These are phyloP conservation scores for Tubosaeta sp. DNA, from an alignment of 768 basidiomycete genomes.

Conservation along the genomic window DNA sequence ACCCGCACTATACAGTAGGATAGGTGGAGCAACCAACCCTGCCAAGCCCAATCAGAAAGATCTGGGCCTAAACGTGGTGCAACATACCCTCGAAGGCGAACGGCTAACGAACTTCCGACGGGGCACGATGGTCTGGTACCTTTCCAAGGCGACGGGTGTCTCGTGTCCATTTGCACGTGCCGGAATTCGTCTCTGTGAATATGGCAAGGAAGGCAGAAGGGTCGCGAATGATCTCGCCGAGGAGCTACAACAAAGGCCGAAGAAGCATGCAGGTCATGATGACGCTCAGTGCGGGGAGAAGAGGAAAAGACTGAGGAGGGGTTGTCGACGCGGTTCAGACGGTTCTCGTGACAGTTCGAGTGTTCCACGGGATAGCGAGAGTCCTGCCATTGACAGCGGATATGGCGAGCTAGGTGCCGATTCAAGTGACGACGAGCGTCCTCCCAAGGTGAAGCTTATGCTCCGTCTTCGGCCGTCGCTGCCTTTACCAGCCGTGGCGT, in stretches of 20 bases:
- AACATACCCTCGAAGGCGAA: slow-evolving; percentile 16
- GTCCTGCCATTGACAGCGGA: slow-evolving; percentile 24
- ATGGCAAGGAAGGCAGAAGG: slow-evolving; percentile 47
- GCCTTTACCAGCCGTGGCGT: slow-evolving; percentile 12
- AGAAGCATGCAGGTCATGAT: slow-evolving; percentile 35
- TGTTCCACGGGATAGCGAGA: slow-evolving; percentile 13
- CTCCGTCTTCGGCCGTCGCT: slow-evolving; percentile 51
- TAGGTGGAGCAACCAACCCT: slow-evolving; percentile 58
- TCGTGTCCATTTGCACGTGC: slow-evolving; percentile 72
- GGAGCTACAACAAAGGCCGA: slow-evolving; percentile 36
- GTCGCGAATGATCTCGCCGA: slow-evolving; percentile 22
- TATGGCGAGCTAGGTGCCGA: slow-evolving; percentile 21
- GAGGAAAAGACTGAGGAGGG: slow-evolving; percentile 38
- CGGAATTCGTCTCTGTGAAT: slow-evolving; percentile 70
- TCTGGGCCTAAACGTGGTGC: neutral
- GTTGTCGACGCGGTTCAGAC: slow-evolving; percentile 25
- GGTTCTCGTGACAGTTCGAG: slow-evolving; percentile 7
- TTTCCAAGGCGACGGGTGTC: slow-evolving; percentile 68
- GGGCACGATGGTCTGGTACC: slow-evolving; percentile 79
- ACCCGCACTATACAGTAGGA: slow-evolving; percentile 63
- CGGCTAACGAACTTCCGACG: slow-evolving; percentile 70
- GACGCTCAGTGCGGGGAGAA: slow-evolving; percentile 43
- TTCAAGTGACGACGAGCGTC: slow-evolving; percentile 34
- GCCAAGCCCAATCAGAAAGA: slow-evolving; percentile 22
- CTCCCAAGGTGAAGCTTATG: slow-evolving; percentile 67